Conservation (phyloP, 371 early-diverging fungal genomes). For the Chytridiales sp. region DNA sequence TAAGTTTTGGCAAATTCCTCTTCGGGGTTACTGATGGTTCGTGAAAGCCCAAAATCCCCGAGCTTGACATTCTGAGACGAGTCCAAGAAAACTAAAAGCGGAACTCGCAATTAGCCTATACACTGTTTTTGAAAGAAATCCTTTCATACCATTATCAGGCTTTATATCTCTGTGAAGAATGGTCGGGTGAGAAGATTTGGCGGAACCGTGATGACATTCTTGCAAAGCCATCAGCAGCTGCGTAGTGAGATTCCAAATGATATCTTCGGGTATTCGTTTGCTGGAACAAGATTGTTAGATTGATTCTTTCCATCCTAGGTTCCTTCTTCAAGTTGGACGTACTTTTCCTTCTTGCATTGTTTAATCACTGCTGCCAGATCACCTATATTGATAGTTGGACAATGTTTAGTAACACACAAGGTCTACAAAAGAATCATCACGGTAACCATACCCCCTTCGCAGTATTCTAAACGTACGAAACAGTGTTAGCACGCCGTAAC, state of each 20-base stretch:
- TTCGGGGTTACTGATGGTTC: constrained; percentile 55
- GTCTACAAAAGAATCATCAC: background rate
- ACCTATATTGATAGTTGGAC: constrained; percentile 48
- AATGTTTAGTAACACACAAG: background rate
- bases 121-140: background rate
- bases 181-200: constrained; percentile 11
- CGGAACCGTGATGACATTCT: constrained; percentile 61
- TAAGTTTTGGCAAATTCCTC: constrained; percentile 65
- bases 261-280: constrained; percentile 55
- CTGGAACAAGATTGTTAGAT: constrained; percentile 28
- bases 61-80: constrained; percentile 62
- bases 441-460: constrained; percentile 42
- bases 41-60: constrained; percentile 70
- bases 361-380: constrained; percentile 61
- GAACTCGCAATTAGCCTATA: background rate
- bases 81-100: constrained; percentile 56
- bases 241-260: constrained; percentile 59
- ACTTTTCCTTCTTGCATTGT: constrained; percentile 56
- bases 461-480: constrained; percentile 34
- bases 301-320: too few species aligned
- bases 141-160: constrained; percentile 61
- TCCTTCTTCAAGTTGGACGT: constrained; percentile 10
- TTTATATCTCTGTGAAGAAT: constrained; percentile 63
- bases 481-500: too few species aligned
- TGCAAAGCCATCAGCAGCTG: constrained; percentile 62